Evolutionary conservation across 2,329 filamentous ascomycete genomes (phyloP).

Genomic region (Tympanopsis confertula): DNA sequence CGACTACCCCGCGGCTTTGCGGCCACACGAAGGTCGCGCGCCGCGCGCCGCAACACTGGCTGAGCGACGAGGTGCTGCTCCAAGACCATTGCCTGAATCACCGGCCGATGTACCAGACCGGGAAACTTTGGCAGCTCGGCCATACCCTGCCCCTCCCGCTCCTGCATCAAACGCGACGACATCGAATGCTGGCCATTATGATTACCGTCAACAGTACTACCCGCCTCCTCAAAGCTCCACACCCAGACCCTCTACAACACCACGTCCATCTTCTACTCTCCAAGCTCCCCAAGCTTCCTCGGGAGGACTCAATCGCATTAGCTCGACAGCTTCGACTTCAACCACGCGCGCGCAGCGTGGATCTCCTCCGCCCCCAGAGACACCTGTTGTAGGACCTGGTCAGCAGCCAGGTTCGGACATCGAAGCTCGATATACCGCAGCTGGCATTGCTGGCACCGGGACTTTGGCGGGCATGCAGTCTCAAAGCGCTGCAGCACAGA

Average conservation of each 20-base stretch:
- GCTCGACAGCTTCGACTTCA: constrained; percentile 4
- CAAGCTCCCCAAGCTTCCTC: constrained; percentile 9
- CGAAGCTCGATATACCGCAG: constrained; percentile 80
- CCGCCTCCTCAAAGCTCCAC: background rate
- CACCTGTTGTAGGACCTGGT: constrained; percentile 26
- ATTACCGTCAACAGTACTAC: constrained; percentile 1
- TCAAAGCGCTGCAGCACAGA: constrained; percentile 70
- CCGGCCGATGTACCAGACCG: background rate
- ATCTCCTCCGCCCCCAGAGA: constrained; percentile 12
- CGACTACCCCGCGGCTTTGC: background rate
- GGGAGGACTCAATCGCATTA: constrained; percentile 19
- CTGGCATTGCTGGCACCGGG: constrained; percentile 76
- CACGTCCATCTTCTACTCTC: background rate
- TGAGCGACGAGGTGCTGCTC: background rate
- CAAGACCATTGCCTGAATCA: background rate
- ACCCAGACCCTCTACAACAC: background rate
- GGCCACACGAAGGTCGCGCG: background rate
- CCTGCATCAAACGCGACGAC: background rate
- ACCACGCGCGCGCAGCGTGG: constrained; percentile 9
- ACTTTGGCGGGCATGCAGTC: constrained; percentile 59
- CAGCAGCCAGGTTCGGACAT: constrained; percentile 71
- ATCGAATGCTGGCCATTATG: background rate
- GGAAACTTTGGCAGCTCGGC: background rate
- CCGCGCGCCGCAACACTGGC: background rate
- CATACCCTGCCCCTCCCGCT: background rate